Conservation (phyloP, 2,329 filamentous ascomycete species). For the Penicillium hordei region DNA sequence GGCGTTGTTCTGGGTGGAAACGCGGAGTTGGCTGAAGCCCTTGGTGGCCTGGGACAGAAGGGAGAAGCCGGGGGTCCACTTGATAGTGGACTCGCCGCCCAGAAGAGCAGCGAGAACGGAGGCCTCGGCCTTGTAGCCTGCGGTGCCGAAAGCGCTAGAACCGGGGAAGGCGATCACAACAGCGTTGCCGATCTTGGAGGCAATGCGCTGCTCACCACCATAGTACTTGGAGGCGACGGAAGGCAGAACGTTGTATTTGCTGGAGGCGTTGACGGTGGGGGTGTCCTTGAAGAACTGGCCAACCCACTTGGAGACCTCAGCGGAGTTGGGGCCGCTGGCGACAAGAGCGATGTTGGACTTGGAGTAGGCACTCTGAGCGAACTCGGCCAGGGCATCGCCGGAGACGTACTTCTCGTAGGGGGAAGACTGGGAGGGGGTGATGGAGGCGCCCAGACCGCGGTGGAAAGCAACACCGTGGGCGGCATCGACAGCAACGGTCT, state of each 20-base stretch:
- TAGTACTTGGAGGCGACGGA: conserved; percentile 76
- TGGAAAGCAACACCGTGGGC: conserved; percentile 89
- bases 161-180: conserved; percentile 91
- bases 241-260: conserved; percentile 56
- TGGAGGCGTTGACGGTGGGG: conserved; percentile 52
- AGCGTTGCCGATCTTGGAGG: conserved; percentile 74
- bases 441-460: conserved; percentile 78
- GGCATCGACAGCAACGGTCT: conserved; percentile 76
- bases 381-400: conserved; percentile 71
- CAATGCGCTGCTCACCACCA: conserved; percentile 89
- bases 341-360: conserved; percentile 91
- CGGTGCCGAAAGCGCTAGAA: conserved; percentile 68
- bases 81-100: conserved; percentile 86
- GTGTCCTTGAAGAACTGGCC: conserved; percentile 84
- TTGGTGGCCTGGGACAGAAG: conserved; percentile 78
- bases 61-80: conserved; percentile 93
- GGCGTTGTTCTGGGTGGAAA: conserved; percentile 72
- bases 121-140: conserved; percentile 83
- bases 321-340: conserved; percentile 78
- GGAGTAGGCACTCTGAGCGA: conserved; percentile 74
- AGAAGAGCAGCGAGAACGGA: conserved; percentile 85
- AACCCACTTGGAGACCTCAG: conserved; percentile 82
- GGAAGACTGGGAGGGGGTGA: conserved; percentile 69
- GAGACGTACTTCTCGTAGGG: conserved; percentile 74
- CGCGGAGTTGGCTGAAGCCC: conserved; percentile 63